phyloP scores from a whole-genome alignment of 2,329 filamentous ascomycete species.

The Calonectria leucothoes region DNA sequence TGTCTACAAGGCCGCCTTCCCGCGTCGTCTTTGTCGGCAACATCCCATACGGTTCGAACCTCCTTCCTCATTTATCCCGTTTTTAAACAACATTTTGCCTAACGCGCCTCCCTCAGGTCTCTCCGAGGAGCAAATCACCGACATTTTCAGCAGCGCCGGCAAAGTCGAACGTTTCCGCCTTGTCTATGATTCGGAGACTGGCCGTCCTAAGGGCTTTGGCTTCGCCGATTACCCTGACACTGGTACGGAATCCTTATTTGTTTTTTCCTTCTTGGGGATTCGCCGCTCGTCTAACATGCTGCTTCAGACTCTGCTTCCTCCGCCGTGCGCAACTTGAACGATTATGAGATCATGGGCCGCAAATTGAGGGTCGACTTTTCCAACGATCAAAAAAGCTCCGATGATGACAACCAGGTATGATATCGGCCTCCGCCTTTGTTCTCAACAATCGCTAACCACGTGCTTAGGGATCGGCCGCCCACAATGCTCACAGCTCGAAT shows the following conservation, averaged over 20 bases:
- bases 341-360: constrained; percentile 93
- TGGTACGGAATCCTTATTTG: constrained; percentile 72
- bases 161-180: constrained; percentile 92
- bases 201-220: constrained; percentile 94
- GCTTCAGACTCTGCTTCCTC: constrained; percentile 81
- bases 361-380: constrained; percentile 96
- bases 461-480: constrained; percentile 31
- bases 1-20: constrained; percentile 80
- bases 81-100: constrained; percentile 33
- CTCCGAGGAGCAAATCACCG: constrained; percentile 94
- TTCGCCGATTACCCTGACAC: constrained; percentile 96
- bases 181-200: constrained; percentile 95
- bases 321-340: constrained; percentile 94
- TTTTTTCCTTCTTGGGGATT: background rate
- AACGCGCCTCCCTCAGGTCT: constrained; percentile 70
- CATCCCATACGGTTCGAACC: constrained; percentile 77
- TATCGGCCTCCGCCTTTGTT: background rate
- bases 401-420: constrained; percentile 54
- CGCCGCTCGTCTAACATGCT: constrained; percentile 26
- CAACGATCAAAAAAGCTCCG: constrained; percentile 85
- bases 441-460: background rate
- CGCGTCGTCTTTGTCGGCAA: constrained; percentile 88
- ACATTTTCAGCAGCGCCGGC: constrained; percentile 91
- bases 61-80: background rate
- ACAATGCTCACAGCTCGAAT: constrained; percentile 47